Percentiles rank a stretch among this genome's conserved stretches.
These are phyloP conservation scores for Karstenula rhodostoma DNA, from an alignment of 2,329 filamentous ascomycete genomes.

Conservation along the genomic window DNA sequence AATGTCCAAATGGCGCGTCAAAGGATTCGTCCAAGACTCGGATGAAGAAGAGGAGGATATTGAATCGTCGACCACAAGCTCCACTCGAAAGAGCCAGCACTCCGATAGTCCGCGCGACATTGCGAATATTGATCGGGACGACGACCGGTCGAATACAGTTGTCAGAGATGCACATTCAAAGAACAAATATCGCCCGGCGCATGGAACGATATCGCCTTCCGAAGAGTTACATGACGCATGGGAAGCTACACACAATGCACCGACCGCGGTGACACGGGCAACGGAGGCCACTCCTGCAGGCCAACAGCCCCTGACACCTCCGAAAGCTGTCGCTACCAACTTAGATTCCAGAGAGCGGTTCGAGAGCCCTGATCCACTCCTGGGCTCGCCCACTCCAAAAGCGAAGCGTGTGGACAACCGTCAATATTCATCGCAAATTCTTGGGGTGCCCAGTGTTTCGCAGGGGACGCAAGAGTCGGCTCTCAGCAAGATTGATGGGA, in stretches of 20 bases:
- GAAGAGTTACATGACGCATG: background rate
- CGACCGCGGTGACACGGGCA: constrained; percentile 32
- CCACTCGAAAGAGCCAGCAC: constrained; percentile 20
- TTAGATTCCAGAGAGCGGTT: constrained; percentile 16
- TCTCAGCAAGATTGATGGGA: background rate
- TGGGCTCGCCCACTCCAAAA: constrained; percentile 26
- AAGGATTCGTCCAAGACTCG: constrained; percentile 60
- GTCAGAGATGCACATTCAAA: background rate
- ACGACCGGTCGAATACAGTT: background rate
- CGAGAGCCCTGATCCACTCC: constrained; percentile 45
- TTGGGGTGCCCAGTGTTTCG: constrained; percentile 12
- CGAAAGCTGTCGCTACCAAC: background rate
- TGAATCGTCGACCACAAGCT: constrained; percentile 30
- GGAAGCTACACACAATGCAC: constrained; percentile 22
- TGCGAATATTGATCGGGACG: constrained; percentile 1
- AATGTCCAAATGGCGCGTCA: constrained; percentile 60
- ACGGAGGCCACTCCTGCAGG: constrained; percentile 6
- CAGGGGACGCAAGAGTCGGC: constrained; percentile 13
- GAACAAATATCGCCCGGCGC: background rate
- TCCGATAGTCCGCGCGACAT: constrained; percentile 29
- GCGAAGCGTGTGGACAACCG: constrained; percentile 1
- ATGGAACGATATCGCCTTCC: background rate
- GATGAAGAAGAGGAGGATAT: constrained; percentile 56
- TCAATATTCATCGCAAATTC: constrained; percentile 21
- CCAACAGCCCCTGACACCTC: background rate